Evolutionary conservation across 169 alveolate genomes (phyloP), one percentile per base, ranked within the genome.

Genomic region (Besnoitia besnoiti): DNA sequence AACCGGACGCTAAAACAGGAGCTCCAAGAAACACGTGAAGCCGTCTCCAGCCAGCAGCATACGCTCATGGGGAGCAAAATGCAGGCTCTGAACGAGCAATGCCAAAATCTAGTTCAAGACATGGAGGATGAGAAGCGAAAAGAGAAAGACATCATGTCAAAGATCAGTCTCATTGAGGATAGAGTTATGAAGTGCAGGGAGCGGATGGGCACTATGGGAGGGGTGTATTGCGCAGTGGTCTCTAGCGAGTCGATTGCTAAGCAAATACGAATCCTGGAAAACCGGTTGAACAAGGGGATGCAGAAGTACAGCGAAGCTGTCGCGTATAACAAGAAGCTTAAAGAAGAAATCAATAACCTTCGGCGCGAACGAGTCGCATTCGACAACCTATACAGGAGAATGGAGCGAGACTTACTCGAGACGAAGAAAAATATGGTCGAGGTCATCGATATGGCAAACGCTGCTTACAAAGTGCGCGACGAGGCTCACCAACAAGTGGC

Each of bases 341-440:
- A 98, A 92, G 96, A 97, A 67, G 94, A 95, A 87, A 98, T 98
- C 50, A 98, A 98, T 93, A 93, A 96, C 40, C 93, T 98, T 30
- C 73, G 99, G 79, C 94, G 98, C 91, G 99, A 98, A 92, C 94
- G 98, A 87, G 98, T 97, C 46, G 96, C 97, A 49, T 98, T 97
- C 93, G 98, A 97, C 91, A 96, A 95, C 92, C 94, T 97, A 10
- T 97, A 97, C 90, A 95, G 97, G 92, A 97, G 96, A 92, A 95
- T 97, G 40, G 98, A 97, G 93, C 37, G 77, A 0, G 92, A 89
- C 35, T 47, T 89, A 39, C 46, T n/a, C 80, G 95, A 94, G 89
- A 95, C 96, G 80, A 96, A 98, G 91, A 95, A 95, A 79, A 96
- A 96, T 76, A 97, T 98, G 97, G 97, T 98, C 16, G 94, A 95